phyloP scores from a whole-genome alignment of 78 protist genomes.

The Dictyostelium firmibasis region DNA sequence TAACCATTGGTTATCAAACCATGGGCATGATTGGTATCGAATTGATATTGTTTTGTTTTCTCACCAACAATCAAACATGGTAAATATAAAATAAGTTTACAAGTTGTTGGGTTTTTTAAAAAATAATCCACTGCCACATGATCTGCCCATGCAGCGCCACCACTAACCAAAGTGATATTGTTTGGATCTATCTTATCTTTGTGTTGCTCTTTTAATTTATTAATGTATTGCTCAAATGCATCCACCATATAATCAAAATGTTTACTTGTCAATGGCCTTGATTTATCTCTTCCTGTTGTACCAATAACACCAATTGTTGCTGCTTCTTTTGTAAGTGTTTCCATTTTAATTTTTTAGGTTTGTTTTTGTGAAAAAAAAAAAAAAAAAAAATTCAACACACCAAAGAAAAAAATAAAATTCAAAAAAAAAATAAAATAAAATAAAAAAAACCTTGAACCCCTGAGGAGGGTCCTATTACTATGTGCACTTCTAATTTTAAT shows the following conservation, averaged over 20 bases:
- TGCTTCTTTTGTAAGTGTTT: too few species aligned
- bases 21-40: background rate
- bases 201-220: background rate
- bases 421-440: too few species aligned
- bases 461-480: too few species aligned
- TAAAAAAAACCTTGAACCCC: too few species aligned
- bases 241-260: constrained; percentile 22
- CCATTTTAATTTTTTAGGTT: background rate
- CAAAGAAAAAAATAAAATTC: too few species aligned
- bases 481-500: too few species aligned
- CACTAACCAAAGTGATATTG: background rate
- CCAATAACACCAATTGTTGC: constrained; percentile 4
- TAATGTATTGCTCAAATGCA: background rate
- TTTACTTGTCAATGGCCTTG: background rate
- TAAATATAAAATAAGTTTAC: background rate
- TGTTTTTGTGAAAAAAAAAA: background rate
- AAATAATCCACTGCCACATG: constrained; percentile 10
- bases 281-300: constrained; percentile 28
- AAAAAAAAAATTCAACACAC: too few species aligned
- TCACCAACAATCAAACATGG: constrained; percentile 10
- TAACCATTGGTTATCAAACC: constrained; percentile 3
- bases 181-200: background rate
- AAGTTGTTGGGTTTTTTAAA: background rate
- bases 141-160: constrained; percentile 20
- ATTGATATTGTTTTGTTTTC: background rate